Evolutionary conservation across 805 yeast species (phyloP), one percentile per base, ranked within the genome.

Genomic region (Wickerhamiella azymoides): DNA sequence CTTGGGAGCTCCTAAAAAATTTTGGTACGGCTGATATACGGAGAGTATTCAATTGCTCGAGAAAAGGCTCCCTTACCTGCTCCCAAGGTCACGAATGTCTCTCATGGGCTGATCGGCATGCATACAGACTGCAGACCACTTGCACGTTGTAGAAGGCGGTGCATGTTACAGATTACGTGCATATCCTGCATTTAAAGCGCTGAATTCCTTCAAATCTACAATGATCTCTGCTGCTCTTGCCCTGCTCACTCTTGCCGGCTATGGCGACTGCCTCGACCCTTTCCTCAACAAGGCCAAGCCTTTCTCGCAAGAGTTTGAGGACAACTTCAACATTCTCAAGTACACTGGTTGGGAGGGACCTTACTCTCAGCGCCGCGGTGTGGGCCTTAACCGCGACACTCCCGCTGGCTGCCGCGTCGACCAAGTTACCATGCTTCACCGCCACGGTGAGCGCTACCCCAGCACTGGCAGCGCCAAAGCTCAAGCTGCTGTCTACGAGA

Each of bases 391-490:
- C 39, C 64, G 73, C 36, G 74, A 71, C 17, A 60, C 71, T 1
- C 83, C 83, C 13, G 58, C 53, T 1, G 67, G 67, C 30, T 74
- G 80, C 57, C 52, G 59, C 0, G 65, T 75, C 39, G 75, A 73
- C 49, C 80, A 76, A 56, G 80, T 74, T 8, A 72, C 71, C 51
- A 56, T 71, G 52, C 52, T 71, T 32, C 62, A 67, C 47, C 68
- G 82, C 51, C 82, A 77, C 50, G 81, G 80, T 13, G 82, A 75
- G 55, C 65, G 82, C 44, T 76, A 64, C 56, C 77, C 74, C 11
- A 62, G 64, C 10, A 28, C 21, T 14, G 21, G 39, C 24, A 49
- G 32, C 40, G 48, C 44, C 45, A 21, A 42, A 39, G 8, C 18
- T 13, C 47, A 43, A 43, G 33, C 49, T 40, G 26, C 35, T 5